Percentiles rank a stretch among this genome's conserved stretches.
Conservation (phyloP, 78 protist species). For the Polysphondylium violaceum region DNA sequence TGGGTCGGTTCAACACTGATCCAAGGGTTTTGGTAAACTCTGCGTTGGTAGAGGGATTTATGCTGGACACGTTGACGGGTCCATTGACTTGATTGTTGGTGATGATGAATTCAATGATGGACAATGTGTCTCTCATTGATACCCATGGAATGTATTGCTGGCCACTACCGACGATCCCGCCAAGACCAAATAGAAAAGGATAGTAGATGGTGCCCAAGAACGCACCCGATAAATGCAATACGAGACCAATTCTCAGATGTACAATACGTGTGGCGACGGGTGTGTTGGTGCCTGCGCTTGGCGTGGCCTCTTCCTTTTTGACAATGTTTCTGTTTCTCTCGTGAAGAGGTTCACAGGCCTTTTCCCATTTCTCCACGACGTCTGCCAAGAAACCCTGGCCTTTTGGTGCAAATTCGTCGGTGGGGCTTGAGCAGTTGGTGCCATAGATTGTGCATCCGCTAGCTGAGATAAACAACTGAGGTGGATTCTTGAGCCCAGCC, state of each 20-base stretch:
- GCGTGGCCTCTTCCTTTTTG: not conserved
- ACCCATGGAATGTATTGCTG: conserved; percentile 68
- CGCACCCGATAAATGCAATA: conserved; percentile 40
- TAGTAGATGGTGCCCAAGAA: conserved; percentile 39
- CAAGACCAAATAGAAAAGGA: conserved; percentile 68
- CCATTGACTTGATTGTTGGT: conserved; percentile 15
- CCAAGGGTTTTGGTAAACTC: conserved; percentile 41
- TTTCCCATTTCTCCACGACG: conserved; percentile 68
- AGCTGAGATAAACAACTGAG: conserved; percentile 44
- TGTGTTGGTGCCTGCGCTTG: not conserved
- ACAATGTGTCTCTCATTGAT: conserved; percentile 7
- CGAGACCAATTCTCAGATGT: conserved; percentile 45
- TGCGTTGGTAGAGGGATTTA: conserved; percentile 54
- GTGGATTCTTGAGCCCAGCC: conserved; percentile 1
- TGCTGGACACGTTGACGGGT: conserved; percentile 29
- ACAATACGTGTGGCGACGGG: not conserved
- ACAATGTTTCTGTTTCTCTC: not conserved
- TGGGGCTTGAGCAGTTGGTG: conserved; percentile 9
- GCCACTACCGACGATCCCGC: conserved; percentile 62
- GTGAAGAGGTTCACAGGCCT: not conserved
- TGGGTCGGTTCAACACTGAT: conserved; percentile 49
- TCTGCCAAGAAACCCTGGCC: conserved; percentile 66
- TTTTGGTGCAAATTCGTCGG: conserved; percentile 52
- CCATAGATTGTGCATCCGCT: conserved; percentile 73
- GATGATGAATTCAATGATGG: conserved; percentile 5